Conservation (phyloP, 1,284 basidiomycete genomes). For the Malassezia furfur region DNA sequence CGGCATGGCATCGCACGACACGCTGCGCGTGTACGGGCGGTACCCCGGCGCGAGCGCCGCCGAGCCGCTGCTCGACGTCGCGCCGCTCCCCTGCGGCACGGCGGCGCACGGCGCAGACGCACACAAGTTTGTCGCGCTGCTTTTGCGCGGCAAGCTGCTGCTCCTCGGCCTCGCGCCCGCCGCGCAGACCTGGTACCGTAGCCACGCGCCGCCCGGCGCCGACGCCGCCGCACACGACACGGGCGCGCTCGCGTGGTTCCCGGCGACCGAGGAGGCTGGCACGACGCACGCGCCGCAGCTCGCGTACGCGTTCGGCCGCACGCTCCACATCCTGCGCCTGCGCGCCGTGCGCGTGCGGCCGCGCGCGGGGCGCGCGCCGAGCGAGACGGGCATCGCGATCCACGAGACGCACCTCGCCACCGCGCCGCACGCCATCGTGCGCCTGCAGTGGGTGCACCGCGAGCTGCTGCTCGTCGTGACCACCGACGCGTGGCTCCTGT, state of each 20-base stretch:
- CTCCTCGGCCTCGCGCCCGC: conserved; percentile 84
- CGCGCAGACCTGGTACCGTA: conserved; percentile 72
- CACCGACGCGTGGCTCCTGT: conserved; percentile 13
- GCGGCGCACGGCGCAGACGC: conserved; percentile 66
- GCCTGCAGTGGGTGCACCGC: conserved; percentile 51
- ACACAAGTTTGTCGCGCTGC: conserved; percentile 74
- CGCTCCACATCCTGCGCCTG: conserved; percentile 28
- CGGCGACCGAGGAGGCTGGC: conserved; percentile 25
- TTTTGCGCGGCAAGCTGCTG: conserved; percentile 82
- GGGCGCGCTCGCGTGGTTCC: conserved; percentile 37
- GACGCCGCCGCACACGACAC: neutral
- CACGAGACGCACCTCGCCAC: conserved; percentile 34
- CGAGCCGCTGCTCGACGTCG: conserved; percentile 59
- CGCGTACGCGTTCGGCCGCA: conserved; percentile 32
- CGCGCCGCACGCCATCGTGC: conserved; percentile 46
- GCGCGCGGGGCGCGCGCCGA: neutral
- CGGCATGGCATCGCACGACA: conserved; percentile 89
- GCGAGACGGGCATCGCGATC: conserved; percentile 13
- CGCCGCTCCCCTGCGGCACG: conserved; percentile 72
- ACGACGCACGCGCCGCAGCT: conserved; percentile 21
- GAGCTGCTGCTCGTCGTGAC: conserved; percentile 21
- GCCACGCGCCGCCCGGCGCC: neutral
- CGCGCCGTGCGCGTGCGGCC: conserved; percentile 11
- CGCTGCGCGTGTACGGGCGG: conserved; percentile 81
- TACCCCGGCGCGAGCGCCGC: conserved; percentile 52